A percentile compares a stretch with the other conserved stretches of the same genome.
Conservation (phyloP, 2,329 filamentous ascomycete genomes). For the Verticillium nubilum region DNA sequence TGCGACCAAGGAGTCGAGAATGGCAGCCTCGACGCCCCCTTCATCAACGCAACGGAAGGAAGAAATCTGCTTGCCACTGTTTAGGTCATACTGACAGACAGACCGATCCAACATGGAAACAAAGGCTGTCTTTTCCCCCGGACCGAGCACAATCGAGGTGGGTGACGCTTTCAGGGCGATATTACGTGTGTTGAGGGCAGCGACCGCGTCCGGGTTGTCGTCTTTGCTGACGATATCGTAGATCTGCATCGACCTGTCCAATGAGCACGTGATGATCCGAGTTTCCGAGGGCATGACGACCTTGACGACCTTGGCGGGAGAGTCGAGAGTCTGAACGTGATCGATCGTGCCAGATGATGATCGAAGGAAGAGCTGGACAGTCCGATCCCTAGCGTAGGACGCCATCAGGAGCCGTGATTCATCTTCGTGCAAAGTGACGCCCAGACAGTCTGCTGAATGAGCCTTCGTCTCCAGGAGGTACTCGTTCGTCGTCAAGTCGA, state of each 20-base stretch:
- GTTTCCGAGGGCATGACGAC: constrained; percentile 69
- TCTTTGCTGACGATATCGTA: constrained; percentile 72
- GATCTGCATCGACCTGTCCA: constrained; percentile 81
- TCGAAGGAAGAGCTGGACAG: constrained; percentile 79
- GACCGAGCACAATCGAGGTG: constrained; percentile 70
- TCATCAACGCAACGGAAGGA: constrained; percentile 82
- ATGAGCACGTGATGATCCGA: constrained; percentile 76
- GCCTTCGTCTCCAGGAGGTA: constrained; percentile 72
- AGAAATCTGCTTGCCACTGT: constrained; percentile 62
- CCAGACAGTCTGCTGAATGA: constrained; percentile 79
- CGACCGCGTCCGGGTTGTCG: constrained; percentile 57
- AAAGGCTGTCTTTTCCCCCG: constrained; percentile 53
- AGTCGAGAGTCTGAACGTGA: constrained; percentile 88
- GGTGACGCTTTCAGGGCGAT: constrained; percentile 84
- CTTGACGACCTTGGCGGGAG: constrained; percentile 77
- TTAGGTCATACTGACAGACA: constrained; percentile 56
- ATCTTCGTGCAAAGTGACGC: constrained; percentile 66
- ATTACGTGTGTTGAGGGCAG: constrained; percentile 70
- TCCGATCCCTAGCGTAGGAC: constrained; percentile 82
- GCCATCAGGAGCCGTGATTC: constrained; percentile 63
- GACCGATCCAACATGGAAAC: constrained; percentile 58
- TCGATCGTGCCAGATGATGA: constrained; percentile 55
- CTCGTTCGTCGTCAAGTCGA: constrained; percentile 56
- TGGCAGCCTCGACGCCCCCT: constrained; percentile 73
- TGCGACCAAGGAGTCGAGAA: constrained; percentile 72